These are phyloP conservation scores for Schoenoplectus tabernaemontani DNA, from an alignment of 202 grass and related monocot species.

Conservation along the genomic window DNA sequence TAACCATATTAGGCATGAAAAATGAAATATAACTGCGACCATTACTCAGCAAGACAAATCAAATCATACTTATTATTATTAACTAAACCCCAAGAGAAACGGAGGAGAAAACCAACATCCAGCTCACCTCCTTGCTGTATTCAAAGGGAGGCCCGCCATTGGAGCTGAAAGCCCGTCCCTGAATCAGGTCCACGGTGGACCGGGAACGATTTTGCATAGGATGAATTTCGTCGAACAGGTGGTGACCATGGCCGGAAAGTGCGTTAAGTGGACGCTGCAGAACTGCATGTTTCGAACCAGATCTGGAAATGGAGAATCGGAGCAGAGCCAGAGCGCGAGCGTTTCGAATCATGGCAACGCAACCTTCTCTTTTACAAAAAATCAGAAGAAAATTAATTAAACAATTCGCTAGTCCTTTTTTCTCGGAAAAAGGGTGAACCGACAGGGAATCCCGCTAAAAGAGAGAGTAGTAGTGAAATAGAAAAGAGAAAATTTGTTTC, in stretches of 20 bases:
- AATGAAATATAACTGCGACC: background rate
- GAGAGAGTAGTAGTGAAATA: no score
- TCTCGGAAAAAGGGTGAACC: background rate
- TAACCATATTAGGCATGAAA: background rate
- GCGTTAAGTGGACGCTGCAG: background rate
- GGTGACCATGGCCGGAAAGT: background rate
- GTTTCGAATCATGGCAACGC: background rate
- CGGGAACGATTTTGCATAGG: background rate
- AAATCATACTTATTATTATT: background rate
- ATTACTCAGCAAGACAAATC: background rate
- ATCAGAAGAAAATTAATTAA: background rate
- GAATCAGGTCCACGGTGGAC: background rate
- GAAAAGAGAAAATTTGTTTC: no score
- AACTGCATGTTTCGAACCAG: background rate
- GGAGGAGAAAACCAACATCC: background rate
- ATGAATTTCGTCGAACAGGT: conserved; percentile 3
- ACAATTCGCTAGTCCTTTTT: background rate
- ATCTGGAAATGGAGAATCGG: conserved; percentile 39
- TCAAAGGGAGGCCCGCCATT: background rate
- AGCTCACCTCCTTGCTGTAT: conserved; percentile 61
- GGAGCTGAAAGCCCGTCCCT: conserved; percentile 29
- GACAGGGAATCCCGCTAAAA: no score
- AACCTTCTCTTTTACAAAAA: background rate
- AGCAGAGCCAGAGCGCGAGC: conserved; percentile 16
- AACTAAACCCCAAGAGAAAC: background rate